A percentile compares a stretch with the other conserved stretches of the same genome.
These are phyloP conservation scores for Saitozyma podzolica DNA, from an alignment of 768 basidiomycete genomes.

Conservation along the genomic window DNA sequence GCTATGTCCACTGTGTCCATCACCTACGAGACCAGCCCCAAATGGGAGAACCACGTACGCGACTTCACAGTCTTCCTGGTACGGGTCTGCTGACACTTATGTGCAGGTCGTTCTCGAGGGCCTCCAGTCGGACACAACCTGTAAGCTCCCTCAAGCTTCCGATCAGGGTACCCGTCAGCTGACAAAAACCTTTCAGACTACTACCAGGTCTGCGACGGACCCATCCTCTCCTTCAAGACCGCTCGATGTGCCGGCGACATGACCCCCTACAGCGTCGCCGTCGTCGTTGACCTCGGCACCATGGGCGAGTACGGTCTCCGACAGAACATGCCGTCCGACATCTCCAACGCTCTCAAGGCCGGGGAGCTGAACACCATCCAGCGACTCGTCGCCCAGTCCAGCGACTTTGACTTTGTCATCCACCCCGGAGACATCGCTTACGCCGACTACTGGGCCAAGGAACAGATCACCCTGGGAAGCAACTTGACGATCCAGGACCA, in stretches of 20 bases:
- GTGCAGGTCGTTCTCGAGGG: constrained; percentile 1
- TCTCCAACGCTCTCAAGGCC: not conserved
- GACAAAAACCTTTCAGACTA: not conserved
- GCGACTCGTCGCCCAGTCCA: not conserved
- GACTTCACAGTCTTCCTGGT: not conserved
- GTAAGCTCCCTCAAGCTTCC: not conserved
- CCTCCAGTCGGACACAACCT: constrained; percentile 1
- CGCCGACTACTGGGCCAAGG: constrained; percentile 18
- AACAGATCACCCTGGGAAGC: not conserved
- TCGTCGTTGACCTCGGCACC: constrained; percentile 19
- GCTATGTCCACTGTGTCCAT: not conserved
- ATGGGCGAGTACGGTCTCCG: constrained; percentile 15
- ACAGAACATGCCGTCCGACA: not conserved
- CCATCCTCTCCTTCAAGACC: constrained; percentile 12
- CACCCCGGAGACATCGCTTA: constrained; percentile 16
- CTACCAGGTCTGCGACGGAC: constrained; percentile 1
- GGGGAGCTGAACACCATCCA: constrained; percentile 7
- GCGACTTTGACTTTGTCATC: constrained; percentile 7
- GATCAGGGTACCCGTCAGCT: not conserved
- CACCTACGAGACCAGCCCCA: constrained; percentile 6
- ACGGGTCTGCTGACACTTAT: not conserved
- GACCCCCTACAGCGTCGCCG: constrained; percentile 14
- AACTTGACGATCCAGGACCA: constrained; percentile 2
- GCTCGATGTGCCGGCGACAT: constrained; percentile 11
- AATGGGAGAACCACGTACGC: constrained; percentile 3